Evolutionary conservation across 345 rosid genomes (phyloP).

Genomic region (thale cress (Arabidopsis thaliana)): DNA sequence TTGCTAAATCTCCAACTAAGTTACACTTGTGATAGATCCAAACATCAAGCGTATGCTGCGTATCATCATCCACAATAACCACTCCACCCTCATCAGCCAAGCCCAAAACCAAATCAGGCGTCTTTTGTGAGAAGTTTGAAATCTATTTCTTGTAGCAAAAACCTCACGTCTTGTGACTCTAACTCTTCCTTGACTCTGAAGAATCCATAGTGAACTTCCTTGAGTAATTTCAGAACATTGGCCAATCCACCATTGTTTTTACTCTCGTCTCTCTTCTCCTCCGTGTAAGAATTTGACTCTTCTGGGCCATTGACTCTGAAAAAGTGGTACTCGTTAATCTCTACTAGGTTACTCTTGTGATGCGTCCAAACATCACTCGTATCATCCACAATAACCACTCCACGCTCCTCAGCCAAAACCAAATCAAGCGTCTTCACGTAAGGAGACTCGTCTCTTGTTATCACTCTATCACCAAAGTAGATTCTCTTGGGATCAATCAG

Average conservation of each 20-base stretch:
- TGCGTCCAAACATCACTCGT: constrained; percentile 1
- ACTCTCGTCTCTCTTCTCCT: background rate
- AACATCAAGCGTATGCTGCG: background rate
- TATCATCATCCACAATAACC: background rate
- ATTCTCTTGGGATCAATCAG: constrained; percentile 15
- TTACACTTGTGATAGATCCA: background rate
- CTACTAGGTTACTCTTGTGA: background rate
- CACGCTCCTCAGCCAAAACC: background rate
- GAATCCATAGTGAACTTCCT: background rate
- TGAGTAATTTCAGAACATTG: background rate
- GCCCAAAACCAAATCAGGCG: background rate
- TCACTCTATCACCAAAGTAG: constrained; percentile 16
- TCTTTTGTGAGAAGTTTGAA: background rate
- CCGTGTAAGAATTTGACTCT: background rate
- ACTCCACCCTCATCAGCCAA: background rate
- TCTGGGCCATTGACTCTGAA: background rate
- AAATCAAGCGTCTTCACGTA: background rate
- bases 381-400: background rate
- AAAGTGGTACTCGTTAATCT: background rate
- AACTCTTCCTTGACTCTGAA: constrained; percentile 7
- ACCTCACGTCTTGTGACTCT: constrained; percentile 9
- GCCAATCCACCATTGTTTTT: background rate
- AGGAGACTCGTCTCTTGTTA: constrained; percentile 17
- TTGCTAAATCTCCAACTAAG: background rate
- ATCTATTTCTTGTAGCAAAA: background rate